Evolutionary conservation across 2,329 filamentous ascomycete genomes (phyloP), one percentile per base, ranked within the genome.

Genomic region (Aspergillus proliferans): DNA sequence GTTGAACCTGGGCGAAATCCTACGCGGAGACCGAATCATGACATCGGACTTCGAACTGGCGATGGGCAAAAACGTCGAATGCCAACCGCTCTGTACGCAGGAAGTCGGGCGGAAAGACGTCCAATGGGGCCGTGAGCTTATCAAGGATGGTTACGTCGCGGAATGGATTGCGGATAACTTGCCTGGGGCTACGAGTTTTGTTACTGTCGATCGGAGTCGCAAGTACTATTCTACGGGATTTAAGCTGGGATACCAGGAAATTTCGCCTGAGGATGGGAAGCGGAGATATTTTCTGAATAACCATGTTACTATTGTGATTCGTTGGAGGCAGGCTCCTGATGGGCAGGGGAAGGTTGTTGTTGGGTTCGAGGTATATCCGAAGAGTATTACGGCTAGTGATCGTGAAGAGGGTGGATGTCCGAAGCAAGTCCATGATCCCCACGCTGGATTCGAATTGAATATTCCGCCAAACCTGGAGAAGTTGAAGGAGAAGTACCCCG

Each of bases 121-220:
- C 50, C 77, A 79, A 58, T 80, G 82, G 64, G 86, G 87, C 4
- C 81, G 80, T 58, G 76, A 90, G 53, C 72, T 95, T 61, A 84
- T 95, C 36, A 80, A 79, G 52, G 81, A 90, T 47, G 87, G 86
- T 33, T 94, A 93, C 66, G 83, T 93, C n/a, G 84, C 85, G 2
- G 89, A 95, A 69, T 95, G 89, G 90, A 94, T 95, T 57, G 86
- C 93, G 55, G 89, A 95, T 68, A 95, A 95, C 61, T 76, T 95
- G 8, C 89, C 90, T 1, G 89, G 89, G 6, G 89, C 89, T 33
- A 94, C 89, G 7, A 91, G 85, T 66, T 94, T 94, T 63, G 86
- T 93, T 24, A 92, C 87, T 0, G 85, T 88, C 33, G 89, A 94
- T 68, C 89, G 89, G 72, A 83, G 80, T 43, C 79, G 83, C 60